Percentiles rank a stretch among this genome's conserved stretches.
Conservation (phyloP, 768 basidiomycete genomes). For the Naganishia vishniacii region DNA sequence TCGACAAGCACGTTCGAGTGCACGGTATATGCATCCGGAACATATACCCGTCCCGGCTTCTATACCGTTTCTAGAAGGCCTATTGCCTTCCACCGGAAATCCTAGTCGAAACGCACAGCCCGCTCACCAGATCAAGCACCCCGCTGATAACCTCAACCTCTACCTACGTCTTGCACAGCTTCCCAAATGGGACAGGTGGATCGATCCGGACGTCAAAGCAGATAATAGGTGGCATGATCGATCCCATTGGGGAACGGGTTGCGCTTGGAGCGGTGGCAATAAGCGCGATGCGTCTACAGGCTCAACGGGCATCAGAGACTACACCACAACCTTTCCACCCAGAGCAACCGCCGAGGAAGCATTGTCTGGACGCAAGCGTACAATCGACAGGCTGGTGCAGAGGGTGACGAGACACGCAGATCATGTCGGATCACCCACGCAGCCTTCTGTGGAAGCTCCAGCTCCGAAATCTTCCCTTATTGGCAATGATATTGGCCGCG, state of each 20-base stretch:
- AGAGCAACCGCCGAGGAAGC: not conserved
- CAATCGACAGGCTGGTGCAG: conserved; percentile 3
- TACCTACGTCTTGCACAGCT: conserved; percentile 19
- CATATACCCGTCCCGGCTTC: not conserved
- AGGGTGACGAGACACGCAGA: not conserved
- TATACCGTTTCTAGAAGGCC: not conserved
- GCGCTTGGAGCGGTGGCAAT: not conserved
- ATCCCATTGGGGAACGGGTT: conserved; percentile 18
- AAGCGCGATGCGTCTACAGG: not conserved
- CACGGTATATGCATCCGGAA: not conserved
- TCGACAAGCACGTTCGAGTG: not conserved
- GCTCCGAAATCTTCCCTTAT: not conserved
- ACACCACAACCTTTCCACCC: not conserved
- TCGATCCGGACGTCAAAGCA: conserved; percentile 22
- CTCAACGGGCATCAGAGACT: not conserved
- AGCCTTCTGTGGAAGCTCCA: no score
- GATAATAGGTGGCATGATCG: conserved; percentile 7
- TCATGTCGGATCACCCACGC: no score
- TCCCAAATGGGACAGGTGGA: conserved; percentile 27
- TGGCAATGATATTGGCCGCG: no score
- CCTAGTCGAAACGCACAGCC: not conserved
- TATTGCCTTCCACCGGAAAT: not conserved
- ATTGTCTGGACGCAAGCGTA: not conserved
- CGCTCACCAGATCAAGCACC: not conserved
- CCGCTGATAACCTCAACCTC: conserved; percentile 25